A percentile compares a stretch with the other conserved stretches of the same genome.
phyloP scores from a whole-genome alignment of 805 yeast species.

The Metschnikowia arizonensis region DNA sequence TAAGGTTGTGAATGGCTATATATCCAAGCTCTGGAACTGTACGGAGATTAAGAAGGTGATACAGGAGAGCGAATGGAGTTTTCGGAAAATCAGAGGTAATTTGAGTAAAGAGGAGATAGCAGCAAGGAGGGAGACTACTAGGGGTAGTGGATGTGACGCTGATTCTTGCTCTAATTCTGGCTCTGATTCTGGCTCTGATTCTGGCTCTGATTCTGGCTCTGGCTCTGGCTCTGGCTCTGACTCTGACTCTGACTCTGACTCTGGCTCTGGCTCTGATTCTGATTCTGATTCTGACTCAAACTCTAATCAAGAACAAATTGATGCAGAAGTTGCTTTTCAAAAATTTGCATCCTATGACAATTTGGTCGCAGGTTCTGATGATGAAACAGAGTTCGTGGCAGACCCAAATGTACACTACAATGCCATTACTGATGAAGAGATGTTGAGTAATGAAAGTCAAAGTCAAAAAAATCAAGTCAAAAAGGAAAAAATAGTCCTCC shows the following conservation, averaged over 20 bases:
- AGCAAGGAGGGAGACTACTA: conserved; percentile 22
- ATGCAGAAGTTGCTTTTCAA: conserved; percentile 27
- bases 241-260: not conserved
- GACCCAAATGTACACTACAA: conserved; percentile 46
- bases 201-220: not conserved
- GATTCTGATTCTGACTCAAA: not conserved
- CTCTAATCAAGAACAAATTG: conserved; percentile 7
- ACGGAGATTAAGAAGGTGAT: conserved; percentile 34
- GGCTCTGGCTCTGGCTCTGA: not conserved
- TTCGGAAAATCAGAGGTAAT: conserved; percentile 46
- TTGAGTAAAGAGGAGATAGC: conserved; percentile 36
- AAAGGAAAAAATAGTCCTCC: conserved; percentile 42
- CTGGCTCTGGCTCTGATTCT: not conserved
- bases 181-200: not conserved
- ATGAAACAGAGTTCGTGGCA: conserved; percentile 30
- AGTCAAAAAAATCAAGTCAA: conserved; percentile 14
- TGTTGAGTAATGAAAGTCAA: not conserved
- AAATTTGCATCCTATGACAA: conserved; percentile 36
- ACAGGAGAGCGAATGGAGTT: conserved; percentile 40
- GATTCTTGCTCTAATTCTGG: not conserved
- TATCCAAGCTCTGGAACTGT: conserved; percentile 48
- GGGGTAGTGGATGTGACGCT: too few species aligned
- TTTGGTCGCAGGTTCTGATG: conserved; percentile 43
- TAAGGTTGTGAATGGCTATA: conserved; percentile 40
- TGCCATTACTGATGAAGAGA: conserved; percentile 57